phyloP scores from a whole-genome alignment of 768 basidiomycete genomes.

The Kwoniella europaea region DNA sequence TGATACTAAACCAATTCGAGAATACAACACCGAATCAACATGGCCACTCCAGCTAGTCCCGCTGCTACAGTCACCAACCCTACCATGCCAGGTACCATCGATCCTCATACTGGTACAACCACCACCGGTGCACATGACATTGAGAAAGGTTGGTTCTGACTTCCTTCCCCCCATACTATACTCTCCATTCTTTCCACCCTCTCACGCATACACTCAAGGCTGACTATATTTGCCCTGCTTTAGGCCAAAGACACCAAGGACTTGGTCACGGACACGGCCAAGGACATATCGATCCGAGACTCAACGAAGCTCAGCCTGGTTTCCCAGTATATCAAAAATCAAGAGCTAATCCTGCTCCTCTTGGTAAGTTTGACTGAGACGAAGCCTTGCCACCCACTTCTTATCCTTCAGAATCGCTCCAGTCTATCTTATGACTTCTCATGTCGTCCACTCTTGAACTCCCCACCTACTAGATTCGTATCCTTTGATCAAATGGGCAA shows the following conservation, averaged over 20 bases:
- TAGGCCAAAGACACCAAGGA: not conserved
- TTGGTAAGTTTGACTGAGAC: slow-evolving; percentile 18
- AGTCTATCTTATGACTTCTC: too few relatives aligned
- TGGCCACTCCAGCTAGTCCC: slow-evolving; percentile 11
- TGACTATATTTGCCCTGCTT: not conserved
- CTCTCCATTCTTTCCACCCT: not conserved
- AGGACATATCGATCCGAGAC: not conserved
- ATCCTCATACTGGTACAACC: slow-evolving; percentile 8
- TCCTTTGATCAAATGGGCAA: not conserved
- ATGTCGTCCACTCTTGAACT: too few relatives aligned
- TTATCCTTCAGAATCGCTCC: too few relatives aligned
- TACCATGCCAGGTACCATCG: slow-evolving; percentile 1
- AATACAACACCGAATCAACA: not conserved
- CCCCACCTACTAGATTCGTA: too few relatives aligned
- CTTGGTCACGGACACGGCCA: not conserved
- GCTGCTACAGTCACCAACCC: slow-evolving; percentile 3
- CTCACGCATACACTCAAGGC: not conserved
- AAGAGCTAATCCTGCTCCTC: slow-evolving; percentile 20
- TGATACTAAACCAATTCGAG: not conserved
- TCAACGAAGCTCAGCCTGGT: slow-evolving; percentile 11
- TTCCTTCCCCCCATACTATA: not conserved
- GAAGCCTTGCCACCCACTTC: too few relatives aligned
- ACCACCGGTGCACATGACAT: slow-evolving; percentile 9
- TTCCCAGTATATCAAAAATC: slow-evolving; percentile 1
- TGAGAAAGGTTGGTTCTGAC: slow-evolving; percentile 14